Conservation (phyloP, 1,284 basidiomycete genomes). For the Lentinula novae-zelandiae region DNA sequence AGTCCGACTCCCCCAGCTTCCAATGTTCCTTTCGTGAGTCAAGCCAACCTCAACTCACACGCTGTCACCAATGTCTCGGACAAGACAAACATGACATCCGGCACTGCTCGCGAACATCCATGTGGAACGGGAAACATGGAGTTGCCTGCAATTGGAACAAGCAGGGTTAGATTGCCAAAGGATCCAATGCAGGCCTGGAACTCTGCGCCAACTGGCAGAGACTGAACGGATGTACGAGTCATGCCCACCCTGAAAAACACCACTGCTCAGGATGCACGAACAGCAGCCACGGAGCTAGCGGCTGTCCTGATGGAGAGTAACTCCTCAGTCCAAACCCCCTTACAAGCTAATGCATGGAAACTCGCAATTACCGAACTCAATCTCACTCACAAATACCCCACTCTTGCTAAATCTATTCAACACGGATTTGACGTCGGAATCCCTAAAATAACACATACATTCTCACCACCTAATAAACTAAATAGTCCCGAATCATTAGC, state of each 20-base stretch:
- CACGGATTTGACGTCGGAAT: conserved; percentile 12
- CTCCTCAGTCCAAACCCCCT: neutral
- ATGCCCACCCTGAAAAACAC: no score
- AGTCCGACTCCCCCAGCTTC: neutral
- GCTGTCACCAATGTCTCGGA: no score
- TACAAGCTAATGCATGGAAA: conserved; percentile 4
- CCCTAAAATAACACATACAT: conserved; percentile 10
- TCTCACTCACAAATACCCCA: conserved; percentile 6
- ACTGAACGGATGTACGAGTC: no score
- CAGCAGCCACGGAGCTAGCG: conserved; percentile 6
- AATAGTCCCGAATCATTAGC: neutral
- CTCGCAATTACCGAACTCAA: neutral
- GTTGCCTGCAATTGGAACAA: no score
- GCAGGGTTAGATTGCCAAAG: no score
- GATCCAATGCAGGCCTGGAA: no score
- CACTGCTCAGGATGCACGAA: neutral
- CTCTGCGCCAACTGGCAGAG: no score
- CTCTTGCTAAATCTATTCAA: conserved; percentile 1
- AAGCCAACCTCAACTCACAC: no score
- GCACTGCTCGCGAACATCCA: no score
- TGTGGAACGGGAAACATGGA: no score
- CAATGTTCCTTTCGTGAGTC: no score
- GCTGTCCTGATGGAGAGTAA: conserved; percentile 4
- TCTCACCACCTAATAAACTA: conserved; percentile 1
- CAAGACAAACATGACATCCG: no score